These are phyloP conservation scores for Helotiales sp. DNA, from an alignment of 2,329 filamentous ascomycete genomes.

Conservation along the genomic window DNA sequence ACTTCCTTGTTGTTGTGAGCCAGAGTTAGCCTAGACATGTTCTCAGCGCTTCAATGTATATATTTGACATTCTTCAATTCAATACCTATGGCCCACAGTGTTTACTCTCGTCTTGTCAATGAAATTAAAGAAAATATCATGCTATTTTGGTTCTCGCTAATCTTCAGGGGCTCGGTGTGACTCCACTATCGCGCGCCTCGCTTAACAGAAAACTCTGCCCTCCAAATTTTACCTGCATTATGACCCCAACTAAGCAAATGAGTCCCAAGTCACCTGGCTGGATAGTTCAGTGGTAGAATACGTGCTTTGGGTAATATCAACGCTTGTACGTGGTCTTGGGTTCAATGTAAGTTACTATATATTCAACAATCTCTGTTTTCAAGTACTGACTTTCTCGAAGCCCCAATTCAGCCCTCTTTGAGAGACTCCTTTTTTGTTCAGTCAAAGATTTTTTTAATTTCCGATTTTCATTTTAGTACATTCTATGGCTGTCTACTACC, in stretches of 20 bases:
- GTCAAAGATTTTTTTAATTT: too few species aligned
- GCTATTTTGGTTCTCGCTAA: not conserved
- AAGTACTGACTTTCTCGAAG: too few species aligned
- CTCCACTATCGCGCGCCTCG: too few species aligned
- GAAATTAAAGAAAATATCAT: too few species aligned
- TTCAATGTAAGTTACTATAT: not conserved
- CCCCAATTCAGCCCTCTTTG: not conserved
- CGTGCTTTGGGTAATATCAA: slow-evolving; percentile 9
- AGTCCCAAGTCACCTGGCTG: not conserved
- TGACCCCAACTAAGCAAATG: not conserved
- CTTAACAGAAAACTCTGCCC: not conserved
- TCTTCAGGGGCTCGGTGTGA: not conserved
- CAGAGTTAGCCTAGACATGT: too few species aligned
- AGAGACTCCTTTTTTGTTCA: not conserved
- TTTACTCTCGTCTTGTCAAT: not conserved
- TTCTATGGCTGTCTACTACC: too few species aligned
- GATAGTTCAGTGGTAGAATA: slow-evolving; percentile 15
- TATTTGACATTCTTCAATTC: too few species aligned
- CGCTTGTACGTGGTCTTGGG: not conserved
- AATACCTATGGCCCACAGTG: too few species aligned
- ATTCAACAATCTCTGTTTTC: too few species aligned
- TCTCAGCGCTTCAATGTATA: too few species aligned
- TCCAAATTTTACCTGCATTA: not conserved
- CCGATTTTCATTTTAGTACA: not conserved
- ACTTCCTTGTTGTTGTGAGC: too few species aligned